A percentile compares a stretch with the other conserved stretches of the same genome.
These are phyloP conservation scores for Pseudonitzschia pungens DNA, from an alignment of 108 stramenopile species.

Conservation along the genomic window DNA sequence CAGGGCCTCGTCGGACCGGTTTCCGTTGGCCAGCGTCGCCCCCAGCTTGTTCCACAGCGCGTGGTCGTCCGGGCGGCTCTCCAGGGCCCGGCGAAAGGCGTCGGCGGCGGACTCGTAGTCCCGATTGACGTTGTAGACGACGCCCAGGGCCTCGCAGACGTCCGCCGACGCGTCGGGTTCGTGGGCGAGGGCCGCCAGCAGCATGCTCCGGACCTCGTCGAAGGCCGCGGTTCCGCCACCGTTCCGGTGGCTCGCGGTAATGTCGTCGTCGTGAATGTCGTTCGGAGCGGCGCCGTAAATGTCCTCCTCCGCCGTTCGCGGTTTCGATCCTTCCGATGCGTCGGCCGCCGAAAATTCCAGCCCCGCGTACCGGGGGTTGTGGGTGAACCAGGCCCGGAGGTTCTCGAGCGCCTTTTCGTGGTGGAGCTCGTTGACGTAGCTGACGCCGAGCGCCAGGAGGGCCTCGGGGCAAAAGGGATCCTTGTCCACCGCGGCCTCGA, in stretches of 20 bases:
- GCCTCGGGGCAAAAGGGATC: conserved; percentile 89
- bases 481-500: conserved; percentile 84
- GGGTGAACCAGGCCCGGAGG: conserved; percentile 91
- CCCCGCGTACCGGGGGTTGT: conserved; percentile 93
- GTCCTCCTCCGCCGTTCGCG: conserved; percentile 39
- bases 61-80: conserved; percentile 76
- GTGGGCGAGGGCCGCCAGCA: conserved; percentile 73
- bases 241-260: conserved; percentile 10
- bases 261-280: neutral
- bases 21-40: conserved; percentile 94
- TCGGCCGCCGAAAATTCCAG: conserved; percentile 46
- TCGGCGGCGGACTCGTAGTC: conserved; percentile 87
- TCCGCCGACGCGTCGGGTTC: conserved; percentile 69
- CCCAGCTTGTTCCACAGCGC: conserved; percentile 93
- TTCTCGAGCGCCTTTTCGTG: conserved; percentile 73
- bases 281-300: conserved; percentile 51
- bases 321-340: neutral
- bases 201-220: conserved; percentile 84
- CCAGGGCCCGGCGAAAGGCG: conserved; percentile 72
- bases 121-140: conserved; percentile 89
- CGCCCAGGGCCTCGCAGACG: conserved; percentile 87
- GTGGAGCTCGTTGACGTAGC: conserved; percentile 94
- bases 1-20: conserved; percentile 83
- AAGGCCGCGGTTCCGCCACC: conserved; percentile 66
- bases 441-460: conserved; percentile 84